Conservation (phyloP, 305 asterid genomes). For the Fraxinus angustifolia region DNA sequence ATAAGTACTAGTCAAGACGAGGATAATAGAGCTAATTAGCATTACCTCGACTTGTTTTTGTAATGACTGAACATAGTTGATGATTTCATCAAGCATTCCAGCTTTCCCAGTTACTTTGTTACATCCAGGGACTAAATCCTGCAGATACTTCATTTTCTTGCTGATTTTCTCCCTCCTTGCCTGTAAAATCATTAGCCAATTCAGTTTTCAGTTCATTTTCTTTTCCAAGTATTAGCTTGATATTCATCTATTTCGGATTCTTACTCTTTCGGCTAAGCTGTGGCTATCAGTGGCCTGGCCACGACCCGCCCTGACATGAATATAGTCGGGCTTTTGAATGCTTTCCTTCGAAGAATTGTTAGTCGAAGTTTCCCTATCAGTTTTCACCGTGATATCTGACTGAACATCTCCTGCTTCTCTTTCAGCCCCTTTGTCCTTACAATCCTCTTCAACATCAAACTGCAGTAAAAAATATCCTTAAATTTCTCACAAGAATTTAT, state of each 20-base stretch:
- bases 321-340: conserved; percentile 48
- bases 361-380: conserved; percentile 37
- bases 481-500: background rate
- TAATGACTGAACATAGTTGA: conserved; percentile 71
- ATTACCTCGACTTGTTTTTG: conserved; percentile 76
- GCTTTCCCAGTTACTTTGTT: conserved; percentile 68
- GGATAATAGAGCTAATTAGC: background rate
- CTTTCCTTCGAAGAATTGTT: conserved; percentile 37
- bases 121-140: conserved; percentile 81
- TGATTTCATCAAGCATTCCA: conserved; percentile 80
- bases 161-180: conserved; percentile 80
- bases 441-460: conserved; percentile 42
- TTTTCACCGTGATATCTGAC: conserved; percentile 48
- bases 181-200: conserved; percentile 24
- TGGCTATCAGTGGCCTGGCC: conserved; percentile 91
- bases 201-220: background rate
- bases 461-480: conserved; percentile 11
- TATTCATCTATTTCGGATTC: background rate
- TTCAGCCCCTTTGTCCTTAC: conserved; percentile 17
- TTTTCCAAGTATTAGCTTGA: background rate
- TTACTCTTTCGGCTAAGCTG: conserved; percentile 82
- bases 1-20: background rate
- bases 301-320: conserved; percentile 76
- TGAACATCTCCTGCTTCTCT: conserved; percentile 43
- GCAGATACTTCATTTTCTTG: conserved; percentile 70